Evolutionary conservation across 2,329 filamentous ascomycete species (phyloP), one percentile per base, ranked within the genome.

Genomic region (Trichoderma endophyticum): DNA sequence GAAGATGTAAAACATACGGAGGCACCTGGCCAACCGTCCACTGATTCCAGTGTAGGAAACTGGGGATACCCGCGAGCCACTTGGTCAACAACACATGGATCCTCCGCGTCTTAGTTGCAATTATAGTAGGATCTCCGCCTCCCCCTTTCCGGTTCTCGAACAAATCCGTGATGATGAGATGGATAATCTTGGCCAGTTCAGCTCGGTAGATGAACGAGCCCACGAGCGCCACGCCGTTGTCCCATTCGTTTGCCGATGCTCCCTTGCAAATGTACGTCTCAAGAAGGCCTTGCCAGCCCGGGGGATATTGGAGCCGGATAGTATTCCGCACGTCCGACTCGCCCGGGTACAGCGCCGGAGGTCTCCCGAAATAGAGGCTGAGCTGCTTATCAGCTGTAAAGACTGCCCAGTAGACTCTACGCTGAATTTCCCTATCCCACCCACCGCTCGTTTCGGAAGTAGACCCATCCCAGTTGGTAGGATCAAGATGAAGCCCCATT

Each of bases 401-500:
- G 3, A 83, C 83, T 26, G 84, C 84, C 85, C 85, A 87, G 75
- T 87, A 87, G 1, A 85, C 83, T 26, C 85, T 79, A 8, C 85
- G 80, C 4, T 85, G 76, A 18, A 87, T 83, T 73, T 87, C 84
- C n/a, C 83, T 80, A 32, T 86, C 34, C 32, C 32, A 34, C 32
- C 32, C 85, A 1, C 78, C 75, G 34, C 48, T 77, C 21, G 79
- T 79, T 48, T 84, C 82, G 6, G 18, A 32, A n/a, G 78, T 78
- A 8, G 81, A 79, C 26, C 80, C 79, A 59, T 82, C 81, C 85
- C 84, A 86, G 73, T 86, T 86, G 65, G 80, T 84, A 1, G 85
- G 85, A 64, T 87, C 85, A 0, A 87, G 80, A 74, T 87, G 85
- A 18, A 87, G 79, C 1, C 85, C 85, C 85, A 87, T 87, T 74